Base-by-base conservation (phyloP, 31 red algal genomes). In the Bonnemaisonia californica region DNA sequence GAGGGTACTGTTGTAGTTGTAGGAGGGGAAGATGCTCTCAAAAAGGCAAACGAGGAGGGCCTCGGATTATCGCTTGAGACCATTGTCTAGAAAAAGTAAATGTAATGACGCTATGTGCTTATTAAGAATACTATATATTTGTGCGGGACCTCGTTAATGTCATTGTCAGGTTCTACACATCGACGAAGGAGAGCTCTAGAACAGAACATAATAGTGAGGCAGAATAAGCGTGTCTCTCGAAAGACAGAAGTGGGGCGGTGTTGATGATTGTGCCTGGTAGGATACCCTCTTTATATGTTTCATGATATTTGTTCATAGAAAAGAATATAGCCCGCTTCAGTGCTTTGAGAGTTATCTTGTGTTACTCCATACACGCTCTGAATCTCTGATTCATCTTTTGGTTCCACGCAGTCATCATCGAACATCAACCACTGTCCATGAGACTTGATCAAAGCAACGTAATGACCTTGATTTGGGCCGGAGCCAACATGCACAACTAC, bases 401-500 rank as follows among this genome's bases (percentile, higher is more conserved):
- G 76, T 82, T 98, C 96, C 27, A 98, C 96, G 32, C 82, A 86
- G 54, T 98, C 96, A 77, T 98, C 96, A 79, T 98, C 96, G 74
- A 95, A 98, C 74, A 98, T 77, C 57, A 98, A 63, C 96, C 96
- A 98, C 58, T 85, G 87, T 30, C 89, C 75, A 77, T 91, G 76
- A 65, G 82, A 89, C 79, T 95, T 98, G 71, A 94, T 91, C 73
- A 98, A 67, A 55, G 87, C 76, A 33, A 98, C 96, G 67, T 98
- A 98, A 71, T 98, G 96, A 35, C 96, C 96, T 60, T 98, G 96
- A 81, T 91, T 98, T 9, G 96, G 96, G 36, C 92, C 96, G 3
- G 85, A 85, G 51, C 96, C 96, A 64, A 98, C 96, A 61, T 98
- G 96, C 70, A 98, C 93, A 30, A 98, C 96, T 2, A 98, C 96